A percentile compares a stretch with the other conserved stretches of the same genome.
phyloP scores from a whole-genome alignment of 176 grass and related monocot genomes.

The Microstegium vimineum region DNA sequence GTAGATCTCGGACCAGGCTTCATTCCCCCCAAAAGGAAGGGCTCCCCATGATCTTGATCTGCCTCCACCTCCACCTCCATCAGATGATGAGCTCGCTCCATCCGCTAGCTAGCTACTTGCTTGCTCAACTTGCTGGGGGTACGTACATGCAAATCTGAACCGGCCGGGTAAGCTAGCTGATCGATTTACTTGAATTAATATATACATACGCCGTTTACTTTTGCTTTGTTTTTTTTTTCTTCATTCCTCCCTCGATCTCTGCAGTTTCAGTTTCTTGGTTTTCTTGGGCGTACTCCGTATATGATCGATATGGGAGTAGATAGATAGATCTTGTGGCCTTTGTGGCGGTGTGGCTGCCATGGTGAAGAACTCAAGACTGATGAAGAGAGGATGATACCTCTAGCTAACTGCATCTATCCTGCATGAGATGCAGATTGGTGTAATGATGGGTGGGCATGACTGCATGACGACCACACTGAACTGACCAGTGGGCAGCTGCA shows the following conservation, averaged over 20 bases:
- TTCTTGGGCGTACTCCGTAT: neutral
- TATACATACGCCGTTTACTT: neutral
- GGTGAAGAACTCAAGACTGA: neutral
- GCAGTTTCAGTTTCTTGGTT: neutral
- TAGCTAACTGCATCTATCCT: neutral
- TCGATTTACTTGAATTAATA: neutral
- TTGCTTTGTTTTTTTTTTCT: neutral
- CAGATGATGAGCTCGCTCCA: neutral
- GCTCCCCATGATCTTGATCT: constrained; percentile 31
- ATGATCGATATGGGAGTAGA: neutral
- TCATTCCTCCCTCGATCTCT: accelerated
- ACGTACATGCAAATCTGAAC: constrained; percentile 4
- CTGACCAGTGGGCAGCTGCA: neutral
- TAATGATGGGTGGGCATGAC: constrained; percentile 49
- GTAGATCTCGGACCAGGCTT: constrained; percentile 91
- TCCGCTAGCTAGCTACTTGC: neutral
- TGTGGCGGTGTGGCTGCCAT: neutral
- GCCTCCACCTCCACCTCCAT: neutral
- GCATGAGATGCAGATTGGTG: constrained; percentile 71
- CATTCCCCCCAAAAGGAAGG: constrained; percentile 74
- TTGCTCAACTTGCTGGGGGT: no score
- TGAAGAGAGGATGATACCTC: neutral
- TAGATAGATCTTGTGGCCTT: constrained; percentile 8
- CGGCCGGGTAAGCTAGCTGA: neutral
- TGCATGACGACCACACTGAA: constrained; percentile 8